Conservation (phyloP, 148 eudicot genomes). For the Rhododendron ovatum region DNA sequence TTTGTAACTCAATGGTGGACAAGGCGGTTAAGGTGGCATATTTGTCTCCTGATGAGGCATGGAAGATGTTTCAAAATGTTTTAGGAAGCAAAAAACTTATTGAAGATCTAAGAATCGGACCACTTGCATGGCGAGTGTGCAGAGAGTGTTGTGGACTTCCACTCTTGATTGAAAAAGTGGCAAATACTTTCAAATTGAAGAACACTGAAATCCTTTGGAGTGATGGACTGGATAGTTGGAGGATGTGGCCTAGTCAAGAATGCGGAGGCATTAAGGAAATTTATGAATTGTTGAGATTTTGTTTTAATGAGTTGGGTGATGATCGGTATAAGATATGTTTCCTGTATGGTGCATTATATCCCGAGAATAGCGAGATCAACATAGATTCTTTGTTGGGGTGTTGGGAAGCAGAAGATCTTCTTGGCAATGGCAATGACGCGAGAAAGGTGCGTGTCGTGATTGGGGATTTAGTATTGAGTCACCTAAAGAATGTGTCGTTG, state of each 20-base stretch:
- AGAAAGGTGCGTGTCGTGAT: background rate
- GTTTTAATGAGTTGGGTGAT: conserved; percentile 6
- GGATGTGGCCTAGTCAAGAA: too few relatives aligned
- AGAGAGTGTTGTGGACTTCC: background rate
- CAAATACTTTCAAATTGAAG: too few relatives aligned
- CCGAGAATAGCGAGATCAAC: conserved; percentile 9
- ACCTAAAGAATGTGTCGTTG: background rate
- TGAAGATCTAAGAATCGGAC: background rate
- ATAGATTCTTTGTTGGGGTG: conserved; percentile 1
- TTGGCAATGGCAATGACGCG: background rate
- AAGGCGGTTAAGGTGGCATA: background rate
- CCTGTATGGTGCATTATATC: conserved; percentile 17
- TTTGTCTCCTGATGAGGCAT: conserved; percentile 6
- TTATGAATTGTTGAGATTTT: background rate
- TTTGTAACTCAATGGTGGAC: background rate
- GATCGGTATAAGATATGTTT: conserved; percentile 3
- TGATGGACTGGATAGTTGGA: too few relatives aligned
- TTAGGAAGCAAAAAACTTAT: background rate
- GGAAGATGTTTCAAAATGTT: conserved; percentile 14
- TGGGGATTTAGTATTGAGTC: background rate
- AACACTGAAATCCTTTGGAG: too few relatives aligned
- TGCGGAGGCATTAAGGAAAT: too few relatives aligned
- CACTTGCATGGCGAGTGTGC: background rate
- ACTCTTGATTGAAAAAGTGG: background rate
- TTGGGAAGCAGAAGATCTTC: conserved; percentile 11